Percentiles rank a stretch among this genome's conserved stretches.
phyloP scores from a whole-genome alignment of 2,329 filamentous ascomycete genomes.

The Fusarium sp. region DNA sequence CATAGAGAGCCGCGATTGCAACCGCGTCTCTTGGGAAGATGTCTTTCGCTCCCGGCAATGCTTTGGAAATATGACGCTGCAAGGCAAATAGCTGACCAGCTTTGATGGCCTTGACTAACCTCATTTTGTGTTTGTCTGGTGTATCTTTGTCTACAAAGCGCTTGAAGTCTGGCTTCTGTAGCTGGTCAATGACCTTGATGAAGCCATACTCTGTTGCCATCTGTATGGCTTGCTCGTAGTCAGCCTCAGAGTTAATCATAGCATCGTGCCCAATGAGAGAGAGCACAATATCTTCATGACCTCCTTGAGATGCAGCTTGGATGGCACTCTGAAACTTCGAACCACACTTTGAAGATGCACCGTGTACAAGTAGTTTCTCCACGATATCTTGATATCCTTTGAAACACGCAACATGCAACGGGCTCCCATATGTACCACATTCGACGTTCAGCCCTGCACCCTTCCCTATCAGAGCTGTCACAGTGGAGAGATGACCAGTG shows the following conservation, averaged over 20 bases:
- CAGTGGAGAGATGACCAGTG: neutral
- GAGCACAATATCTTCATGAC: neutral
- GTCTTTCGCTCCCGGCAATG: accelerated
- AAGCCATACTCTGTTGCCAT: neutral
- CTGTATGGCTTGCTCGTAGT: neutral
- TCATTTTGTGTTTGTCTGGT: neutral
- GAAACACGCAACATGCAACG: neutral
- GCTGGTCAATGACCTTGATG: neutral
- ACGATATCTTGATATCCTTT: neutral
- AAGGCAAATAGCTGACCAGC: neutral
- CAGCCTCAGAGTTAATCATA: neutral
- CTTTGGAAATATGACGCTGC: neutral
- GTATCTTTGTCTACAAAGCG: neutral
- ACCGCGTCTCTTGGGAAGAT: neutral
- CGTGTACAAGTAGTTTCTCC: neutral
- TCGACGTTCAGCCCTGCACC: neutral
- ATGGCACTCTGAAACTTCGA: neutral
- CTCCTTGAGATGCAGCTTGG: neutral
- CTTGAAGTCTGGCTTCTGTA: neutral
- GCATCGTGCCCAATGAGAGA: neutral
- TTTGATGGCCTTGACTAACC: neutral
- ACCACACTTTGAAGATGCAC: neutral
- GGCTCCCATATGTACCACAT: neutral
- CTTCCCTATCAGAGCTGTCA: neutral
- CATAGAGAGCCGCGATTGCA: neutral